These are phyloP conservation scores for Sechiopsis laciniata DNA, from an alignment of 306 rosid genomes.

Conservation along the genomic window DNA sequence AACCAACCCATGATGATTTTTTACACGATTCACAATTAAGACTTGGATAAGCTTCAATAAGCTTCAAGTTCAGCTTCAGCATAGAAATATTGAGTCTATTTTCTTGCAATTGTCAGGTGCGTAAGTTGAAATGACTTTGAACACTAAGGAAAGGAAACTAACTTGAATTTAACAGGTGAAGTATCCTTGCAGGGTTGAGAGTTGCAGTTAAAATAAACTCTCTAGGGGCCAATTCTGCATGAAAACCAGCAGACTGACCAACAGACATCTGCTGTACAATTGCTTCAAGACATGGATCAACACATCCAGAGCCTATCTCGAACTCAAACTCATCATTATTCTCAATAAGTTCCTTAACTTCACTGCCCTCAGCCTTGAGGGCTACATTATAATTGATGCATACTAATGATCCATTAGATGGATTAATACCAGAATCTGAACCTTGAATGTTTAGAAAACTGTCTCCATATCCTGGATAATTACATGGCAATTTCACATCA, in stretches of 20 bases:
- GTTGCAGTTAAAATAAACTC: slow-evolving; percentile 73
- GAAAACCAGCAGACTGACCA: slow-evolving; percentile 69
- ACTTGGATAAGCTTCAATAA: background rate
- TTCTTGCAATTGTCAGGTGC: slow-evolving; percentile 17
- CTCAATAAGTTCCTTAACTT: slow-evolving; percentile 53
- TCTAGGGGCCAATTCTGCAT: slow-evolving; percentile 36
- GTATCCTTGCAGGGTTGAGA: slow-evolving; percentile 41
- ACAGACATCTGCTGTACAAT: slow-evolving; percentile 67
- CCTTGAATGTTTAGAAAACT: slow-evolving; percentile 49
- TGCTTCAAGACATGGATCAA: slow-evolving; percentile 53
- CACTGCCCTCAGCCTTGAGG: slow-evolving; percentile 44
- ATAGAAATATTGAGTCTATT: background rate
- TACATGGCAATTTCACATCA: slow-evolving; percentile 26
- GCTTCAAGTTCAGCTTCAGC: background rate
- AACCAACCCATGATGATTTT: background rate
- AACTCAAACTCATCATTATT: slow-evolving; percentile 71
- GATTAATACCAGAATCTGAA: slow-evolving; percentile 65
- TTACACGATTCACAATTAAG: background rate
- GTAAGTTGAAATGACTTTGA: slow-evolving; percentile 15
- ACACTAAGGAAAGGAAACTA: slow-evolving; percentile 42
- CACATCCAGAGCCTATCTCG: slow-evolving; percentile 74
- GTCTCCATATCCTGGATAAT: slow-evolving; percentile 25
- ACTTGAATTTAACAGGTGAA: slow-evolving; percentile 60
- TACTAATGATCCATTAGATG: slow-evolving; percentile 65
- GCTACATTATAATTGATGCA: slow-evolving; percentile 57